phyloP scores from a whole-genome alignment of 177 flowering plant species.

The Vitis hybrid region DNA sequence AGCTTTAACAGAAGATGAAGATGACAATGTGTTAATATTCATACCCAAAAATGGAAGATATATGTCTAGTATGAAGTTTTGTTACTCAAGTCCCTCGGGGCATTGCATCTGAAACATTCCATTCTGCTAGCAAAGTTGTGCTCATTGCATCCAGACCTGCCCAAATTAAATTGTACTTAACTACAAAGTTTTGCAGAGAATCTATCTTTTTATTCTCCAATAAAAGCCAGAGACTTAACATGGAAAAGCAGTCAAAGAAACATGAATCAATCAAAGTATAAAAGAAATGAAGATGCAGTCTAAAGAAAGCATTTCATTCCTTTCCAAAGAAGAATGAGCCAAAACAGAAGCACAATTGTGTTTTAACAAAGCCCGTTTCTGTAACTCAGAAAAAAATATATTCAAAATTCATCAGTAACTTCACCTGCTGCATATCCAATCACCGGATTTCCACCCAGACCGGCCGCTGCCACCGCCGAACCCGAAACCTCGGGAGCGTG shows the following conservation, averaged over 20 bases:
- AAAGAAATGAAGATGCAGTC: neutral
- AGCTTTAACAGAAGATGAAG: no score
- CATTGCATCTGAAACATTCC: constrained; percentile 92
- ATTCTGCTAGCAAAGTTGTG: constrained; percentile 92
- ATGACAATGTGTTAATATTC: neutral
- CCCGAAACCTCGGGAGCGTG: constrained; percentile 46
- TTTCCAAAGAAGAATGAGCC: neutral
- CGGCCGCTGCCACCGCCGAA: constrained; percentile 31
- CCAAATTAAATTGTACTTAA: neutral
- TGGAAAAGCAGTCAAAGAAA: constrained; percentile 15
- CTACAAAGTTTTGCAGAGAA: no score
- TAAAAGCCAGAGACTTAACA: neutral
- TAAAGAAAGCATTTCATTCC: neutral
- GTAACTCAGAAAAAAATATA: no score
- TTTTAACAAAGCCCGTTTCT: no score
- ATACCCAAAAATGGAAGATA: constrained; percentile 30
- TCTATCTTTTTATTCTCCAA: neutral
- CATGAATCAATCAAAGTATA: neutral
- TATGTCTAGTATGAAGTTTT: constrained; percentile 38
- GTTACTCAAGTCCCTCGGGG: constrained; percentile 67
- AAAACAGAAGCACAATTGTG: neutral
- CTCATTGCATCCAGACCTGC: constrained; percentile 88
- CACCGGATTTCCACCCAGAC: constrained; percentile 92
- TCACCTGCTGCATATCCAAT: constrained; percentile 91
- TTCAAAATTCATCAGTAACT: no score